These are phyloP conservation scores for Protomyces gravidus DNA, from an alignment of 1,139 yeast genomes.

Conservation along the genomic window DNA sequence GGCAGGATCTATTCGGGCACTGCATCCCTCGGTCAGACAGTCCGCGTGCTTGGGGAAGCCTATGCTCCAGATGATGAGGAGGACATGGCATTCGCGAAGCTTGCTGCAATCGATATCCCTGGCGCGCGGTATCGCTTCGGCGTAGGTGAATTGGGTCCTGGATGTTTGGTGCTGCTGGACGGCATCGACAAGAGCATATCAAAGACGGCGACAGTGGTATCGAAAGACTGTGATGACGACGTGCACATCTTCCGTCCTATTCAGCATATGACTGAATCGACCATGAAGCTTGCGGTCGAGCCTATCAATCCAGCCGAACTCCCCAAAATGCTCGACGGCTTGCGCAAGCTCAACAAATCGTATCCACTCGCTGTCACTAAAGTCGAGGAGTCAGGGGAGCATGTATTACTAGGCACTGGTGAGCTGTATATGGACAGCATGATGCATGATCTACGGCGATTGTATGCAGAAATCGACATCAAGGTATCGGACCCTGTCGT, in stretches of 20 bases:
- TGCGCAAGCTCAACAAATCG: constrained; percentile 57
- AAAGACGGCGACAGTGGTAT: constrained; percentile 56
- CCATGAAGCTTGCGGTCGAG: constrained; percentile 77
- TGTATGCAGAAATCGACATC: constrained; percentile 62
- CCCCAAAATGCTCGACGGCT: constrained; percentile 65
- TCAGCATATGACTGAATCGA: constrained; percentile 52
- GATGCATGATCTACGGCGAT: constrained; percentile 65
- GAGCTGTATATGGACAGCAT: constrained; percentile 83
- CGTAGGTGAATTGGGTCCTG: constrained; percentile 55
- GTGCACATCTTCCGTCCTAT: constrained; percentile 45
- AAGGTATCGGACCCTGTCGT: constrained; percentile 84
- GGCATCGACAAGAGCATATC: constrained; percentile 57
- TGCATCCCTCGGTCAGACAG: constrained; percentile 47
- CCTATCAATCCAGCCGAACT: constrained; percentile 75
- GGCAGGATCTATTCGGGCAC: constrained; percentile 63
- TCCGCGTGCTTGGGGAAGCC: constrained; percentile 58
- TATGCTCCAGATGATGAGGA: constrained; percentile 54
- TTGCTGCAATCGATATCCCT: constrained; percentile 55
- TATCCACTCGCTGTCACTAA: constrained; percentile 63
- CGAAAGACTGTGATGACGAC: constrained; percentile 39
- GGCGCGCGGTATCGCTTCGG: constrained; percentile 69
- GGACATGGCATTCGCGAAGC: constrained; percentile 44
- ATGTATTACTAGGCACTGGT: constrained; percentile 74
- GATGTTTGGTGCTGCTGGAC: constrained; percentile 61
- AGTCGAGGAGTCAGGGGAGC: constrained; percentile 89